Evolutionary conservation across 192 early-diverging fungal genomes (phyloP), one percentile per base, ranked within the genome.

Genomic region (Podila horticola): DNA sequence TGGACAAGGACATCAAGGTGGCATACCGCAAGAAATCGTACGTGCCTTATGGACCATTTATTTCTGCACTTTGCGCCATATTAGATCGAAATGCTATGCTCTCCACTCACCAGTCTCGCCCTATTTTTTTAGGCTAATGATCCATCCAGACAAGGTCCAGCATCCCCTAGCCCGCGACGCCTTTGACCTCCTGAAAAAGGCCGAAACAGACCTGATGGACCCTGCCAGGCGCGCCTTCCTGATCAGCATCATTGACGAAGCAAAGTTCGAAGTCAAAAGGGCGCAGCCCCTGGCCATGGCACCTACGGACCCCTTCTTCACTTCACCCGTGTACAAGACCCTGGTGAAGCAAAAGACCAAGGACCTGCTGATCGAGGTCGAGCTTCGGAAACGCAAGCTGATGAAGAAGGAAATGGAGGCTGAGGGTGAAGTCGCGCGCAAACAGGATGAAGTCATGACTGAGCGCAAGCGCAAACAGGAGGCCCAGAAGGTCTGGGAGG

Each of bases 81-180:
- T 20, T 17, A 22, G 20, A 26, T 22, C 22, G n/a, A 15, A 24
- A 8, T 9, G 24, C 12, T 65, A 38, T 12, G 0, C 24, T 5
- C 59, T 26, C 24, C 5, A 33, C 29, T 8, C 2, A 33, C 20
- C 4, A 29, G 6, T 24, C 33, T 62, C 8, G 8, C 34, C 33
- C n/a, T n/a, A n/a, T n/a, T n/a, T n/a, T 58, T 57, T 12, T 72
- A 81, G 77, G 15, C 75, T 91, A 15, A 86, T 87, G 83, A 88
- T 91, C 58, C 90, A 91, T 67, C 90, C 90, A 1, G 90, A 91
- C 61, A 91, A 91, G 66, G 83, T 87, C 20, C 79, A 87, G 30
- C 90, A 91, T 65, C 82, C 84, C 0, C 50, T 72, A 28, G 87
- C 90, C 48, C 71, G 82, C 31, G 88, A 90, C 26, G 90, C 90